Conservation (phyloP, 2,329 filamentous ascomycete genomes). For the Pyrenochaeta sp. region DNA sequence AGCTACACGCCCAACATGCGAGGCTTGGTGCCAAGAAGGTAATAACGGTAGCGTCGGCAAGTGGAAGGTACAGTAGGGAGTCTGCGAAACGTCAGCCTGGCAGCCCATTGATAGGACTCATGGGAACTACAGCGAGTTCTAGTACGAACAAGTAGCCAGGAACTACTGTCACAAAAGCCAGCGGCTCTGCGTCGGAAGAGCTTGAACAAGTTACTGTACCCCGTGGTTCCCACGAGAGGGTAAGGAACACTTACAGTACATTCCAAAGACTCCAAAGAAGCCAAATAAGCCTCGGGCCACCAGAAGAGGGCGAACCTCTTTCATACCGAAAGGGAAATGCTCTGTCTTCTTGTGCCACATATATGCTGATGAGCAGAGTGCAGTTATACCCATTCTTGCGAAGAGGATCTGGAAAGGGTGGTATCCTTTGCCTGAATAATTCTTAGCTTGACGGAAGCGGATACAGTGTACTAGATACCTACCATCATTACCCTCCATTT, state of each 20-base stretch:
- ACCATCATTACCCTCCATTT: conserved; percentile 70
- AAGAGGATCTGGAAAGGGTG: conserved; percentile 84
- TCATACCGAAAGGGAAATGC: conserved; percentile 74
- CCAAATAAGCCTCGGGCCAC: conserved; percentile 73
- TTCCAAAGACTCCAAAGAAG: conserved; percentile 79
- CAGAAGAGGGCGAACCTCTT: conserved; percentile 72
- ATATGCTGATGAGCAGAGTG: conserved; percentile 71
- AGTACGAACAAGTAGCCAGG: background rate
- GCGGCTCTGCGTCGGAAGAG: conserved; percentile 1
- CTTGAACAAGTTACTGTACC: conserved; percentile 9
- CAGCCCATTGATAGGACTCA: conserved; percentile 23
- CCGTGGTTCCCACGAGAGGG: conserved; percentile 23
- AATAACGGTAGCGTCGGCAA: conserved; percentile 88
- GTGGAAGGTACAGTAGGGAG: conserved; percentile 78
- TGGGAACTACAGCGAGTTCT: conserved; percentile 6
- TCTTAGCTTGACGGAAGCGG: background rate
- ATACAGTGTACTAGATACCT: conserved; percentile 1
- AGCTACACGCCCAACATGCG: conserved; percentile 80
- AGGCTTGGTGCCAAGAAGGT: conserved; percentile 85
- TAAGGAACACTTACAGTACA: conserved; percentile 67
- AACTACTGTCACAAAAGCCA: background rate
- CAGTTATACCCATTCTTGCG: conserved; percentile 78
- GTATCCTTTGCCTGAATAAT: conserved; percentile 65
- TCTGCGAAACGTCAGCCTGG: conserved; percentile 48
- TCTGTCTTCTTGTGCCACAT: conserved; percentile 76